phyloP scores from a whole-genome alignment of 2,329 filamentous ascomycete genomes.

The Pseudogymnoascus sp. region DNA sequence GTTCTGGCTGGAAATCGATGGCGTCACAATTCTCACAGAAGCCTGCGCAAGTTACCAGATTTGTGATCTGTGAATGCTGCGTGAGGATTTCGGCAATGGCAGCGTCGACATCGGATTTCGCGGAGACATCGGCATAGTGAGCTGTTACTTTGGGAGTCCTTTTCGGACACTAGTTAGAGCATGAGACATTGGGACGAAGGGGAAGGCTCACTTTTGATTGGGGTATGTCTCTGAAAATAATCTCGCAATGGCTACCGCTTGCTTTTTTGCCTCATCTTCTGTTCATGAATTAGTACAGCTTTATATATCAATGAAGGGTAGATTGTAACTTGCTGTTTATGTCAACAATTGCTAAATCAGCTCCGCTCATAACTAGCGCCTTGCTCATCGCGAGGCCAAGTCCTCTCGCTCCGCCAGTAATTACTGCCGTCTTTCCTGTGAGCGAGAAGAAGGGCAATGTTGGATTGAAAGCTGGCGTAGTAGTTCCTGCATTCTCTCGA shows the following conservation, averaged over 20 bases:
- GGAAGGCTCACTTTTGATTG: not conserved
- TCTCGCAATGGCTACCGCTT: constrained; percentile 45
- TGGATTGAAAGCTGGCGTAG: constrained; percentile 53
- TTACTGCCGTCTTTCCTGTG: constrained; percentile 72
- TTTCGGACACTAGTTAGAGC: not conserved
- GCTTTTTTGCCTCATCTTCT: constrained; percentile 79
- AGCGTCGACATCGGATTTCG: constrained; percentile 68
- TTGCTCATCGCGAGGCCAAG: constrained; percentile 90
- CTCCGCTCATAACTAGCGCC: constrained; percentile 80
- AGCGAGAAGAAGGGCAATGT: constrained; percentile 83
- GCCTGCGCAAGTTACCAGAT: constrained; percentile 90
- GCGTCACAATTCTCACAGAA: constrained; percentile 96
- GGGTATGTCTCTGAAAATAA: not conserved
- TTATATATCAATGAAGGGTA: not conserved
- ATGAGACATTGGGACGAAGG: not conserved
- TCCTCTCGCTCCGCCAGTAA: constrained; percentile 86
- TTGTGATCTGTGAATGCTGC: constrained; percentile 76
- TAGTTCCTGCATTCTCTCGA: constrained; percentile 16
- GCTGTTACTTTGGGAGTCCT: constrained; percentile 74
- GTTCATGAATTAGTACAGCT: constrained; percentile 17
- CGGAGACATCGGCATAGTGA: constrained; percentile 82
- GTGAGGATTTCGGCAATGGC: constrained; percentile 64
- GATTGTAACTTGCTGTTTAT: constrained; percentile 58
- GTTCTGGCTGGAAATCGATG: constrained; percentile 81
- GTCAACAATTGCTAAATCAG: constrained; percentile 86